These are phyloP conservation scores for Citrus medica DNA, from an alignment of 345 rosid species.

Conservation along the genomic window DNA sequence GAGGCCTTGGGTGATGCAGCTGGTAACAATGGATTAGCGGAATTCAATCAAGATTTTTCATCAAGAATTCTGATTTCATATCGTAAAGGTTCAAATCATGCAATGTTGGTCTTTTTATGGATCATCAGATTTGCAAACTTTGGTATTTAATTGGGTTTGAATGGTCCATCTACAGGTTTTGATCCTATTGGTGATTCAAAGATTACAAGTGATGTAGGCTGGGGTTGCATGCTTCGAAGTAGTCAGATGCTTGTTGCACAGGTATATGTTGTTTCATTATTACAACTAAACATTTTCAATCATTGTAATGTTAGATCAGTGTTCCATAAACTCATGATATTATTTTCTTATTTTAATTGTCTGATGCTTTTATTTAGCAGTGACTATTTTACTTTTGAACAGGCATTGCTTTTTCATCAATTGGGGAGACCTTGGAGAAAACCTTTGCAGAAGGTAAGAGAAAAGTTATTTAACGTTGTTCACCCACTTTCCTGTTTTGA, in stretches of 20 bases:
- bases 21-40: slow-evolving; percentile 42
- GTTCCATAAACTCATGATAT: background rate
- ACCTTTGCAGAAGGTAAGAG: slow-evolving; percentile 44
- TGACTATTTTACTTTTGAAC: slow-evolving; percentile 16
- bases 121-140: background rate
- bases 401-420: slow-evolving; percentile 85
- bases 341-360: background rate
- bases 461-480: background rate
- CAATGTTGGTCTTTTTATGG: background rate
- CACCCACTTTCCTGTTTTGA: background rate
- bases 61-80: slow-evolving; percentile 78
- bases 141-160: slow-evolving; percentile 1
- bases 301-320: background rate
- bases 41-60: slow-evolving; percentile 64
- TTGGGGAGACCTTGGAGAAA: slow-evolving; percentile 93
- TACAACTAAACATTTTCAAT: background rate
- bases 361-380: slow-evolving; percentile 1
- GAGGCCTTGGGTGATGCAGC: slow-evolving; percentile 37
- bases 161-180: slow-evolving; percentile 54
- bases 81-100: slow-evolving; percentile 67
- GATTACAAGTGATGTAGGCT: slow-evolving; percentile 65
- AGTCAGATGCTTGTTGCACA: slow-evolving; percentile 98
- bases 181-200: slow-evolving; percentile 63
- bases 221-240: slow-evolving; percentile 99
- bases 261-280: slow-evolving; percentile 30